Evolutionary conservation across 768 basidiomycete species (phyloP).

Genomic region (Macrolepiota dolichaula): DNA sequence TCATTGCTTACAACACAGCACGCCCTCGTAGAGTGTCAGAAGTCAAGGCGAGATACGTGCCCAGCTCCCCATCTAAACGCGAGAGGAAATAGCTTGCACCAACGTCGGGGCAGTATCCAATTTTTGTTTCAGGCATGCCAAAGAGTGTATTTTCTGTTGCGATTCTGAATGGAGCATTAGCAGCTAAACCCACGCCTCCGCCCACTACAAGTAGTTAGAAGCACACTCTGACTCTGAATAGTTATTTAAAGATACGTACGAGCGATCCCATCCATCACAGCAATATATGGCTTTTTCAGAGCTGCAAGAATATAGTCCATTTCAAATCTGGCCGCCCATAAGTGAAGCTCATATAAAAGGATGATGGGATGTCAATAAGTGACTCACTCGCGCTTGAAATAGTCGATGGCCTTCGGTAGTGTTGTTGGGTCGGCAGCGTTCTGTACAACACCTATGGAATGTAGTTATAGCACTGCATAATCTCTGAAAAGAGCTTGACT

Average conservation of each 20-base stretch:
- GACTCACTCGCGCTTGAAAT: slow-evolving; percentile 87
- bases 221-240: slow-evolving; percentile 7
- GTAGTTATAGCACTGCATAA: neutral
- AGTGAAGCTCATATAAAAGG: slow-evolving; percentile 8
- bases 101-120: slow-evolving; percentile 90
- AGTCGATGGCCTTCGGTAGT: slow-evolving; percentile 67
- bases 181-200: slow-evolving; percentile 87
- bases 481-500: slow-evolving; percentile 25
- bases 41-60: slow-evolving; percentile 92
- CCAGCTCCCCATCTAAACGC: slow-evolving; percentile 85
- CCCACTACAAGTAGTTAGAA: slow-evolving; percentile 61
- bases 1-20: slow-evolving; percentile 75
- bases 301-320: slow-evolving; percentile 70
- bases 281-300: slow-evolving; percentile 85
- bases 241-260: slow-evolving; percentile 50
- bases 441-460: slow-evolving; percentile 49
- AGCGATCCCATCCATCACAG: slow-evolving; percentile 86
- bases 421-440: slow-evolving; percentile 49
- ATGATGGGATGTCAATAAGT: slow-evolving; percentile 15
- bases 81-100: slow-evolving; percentile 90
- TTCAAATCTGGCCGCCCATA: slow-evolving; percentile 57
- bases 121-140: slow-evolving; percentile 97
- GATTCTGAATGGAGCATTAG: slow-evolving; percentile 84
- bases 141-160: slow-evolving; percentile 91
- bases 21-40: slow-evolving; percentile 69